A percentile compares a stretch with the other conserved stretches of the same genome.
Evolutionary conservation across 257 asterid genomes (phyloP).

Genomic region (Petrea volubilis): DNA sequence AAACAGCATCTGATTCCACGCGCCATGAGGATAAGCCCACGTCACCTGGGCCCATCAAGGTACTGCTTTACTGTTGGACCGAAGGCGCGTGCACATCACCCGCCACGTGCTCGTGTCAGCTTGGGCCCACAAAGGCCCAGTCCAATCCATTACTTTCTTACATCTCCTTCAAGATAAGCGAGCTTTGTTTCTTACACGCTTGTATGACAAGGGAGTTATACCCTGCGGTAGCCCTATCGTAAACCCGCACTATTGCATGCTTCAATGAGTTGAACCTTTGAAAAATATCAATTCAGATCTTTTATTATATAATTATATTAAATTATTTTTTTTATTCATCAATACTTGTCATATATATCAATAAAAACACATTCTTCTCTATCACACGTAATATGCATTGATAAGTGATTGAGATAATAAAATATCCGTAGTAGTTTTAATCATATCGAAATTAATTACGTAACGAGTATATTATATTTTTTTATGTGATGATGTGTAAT

Average conservation of each 20-base stretch:
- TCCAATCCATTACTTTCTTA: neutral
- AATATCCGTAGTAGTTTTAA: too few species aligned
- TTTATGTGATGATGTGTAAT: too few species aligned
- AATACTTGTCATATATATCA: too few species aligned
- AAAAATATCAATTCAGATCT: too few species aligned
- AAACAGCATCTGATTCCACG: neutral
- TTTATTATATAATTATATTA: too few species aligned
- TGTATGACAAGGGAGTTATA: neutral
- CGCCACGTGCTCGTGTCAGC: slow-evolving; percentile 7
- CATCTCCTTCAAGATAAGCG: slow-evolving; percentile 10
- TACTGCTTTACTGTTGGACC: neutral
- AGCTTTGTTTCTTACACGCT: slow-evolving; percentile 5
- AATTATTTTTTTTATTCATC: too few species aligned
- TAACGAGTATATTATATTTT: too few species aligned
- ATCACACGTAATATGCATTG: too few species aligned
- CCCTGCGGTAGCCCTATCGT: neutral
- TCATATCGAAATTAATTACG: too few species aligned
- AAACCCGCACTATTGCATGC: neutral
- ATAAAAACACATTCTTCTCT: too few species aligned
- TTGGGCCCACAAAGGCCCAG: neutral
- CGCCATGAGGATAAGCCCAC: slow-evolving; percentile 20
- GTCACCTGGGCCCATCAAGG: neutral
- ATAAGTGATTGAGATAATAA: too few species aligned
- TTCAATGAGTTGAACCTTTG: slow-evolving; percentile 10
- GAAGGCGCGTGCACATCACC: slow-evolving; percentile 22